These are phyloP conservation scores for Ichthyophthirius multifiliis DNA, from an alignment of 169 alveolate genomes.

Conservation along the genomic window DNA sequence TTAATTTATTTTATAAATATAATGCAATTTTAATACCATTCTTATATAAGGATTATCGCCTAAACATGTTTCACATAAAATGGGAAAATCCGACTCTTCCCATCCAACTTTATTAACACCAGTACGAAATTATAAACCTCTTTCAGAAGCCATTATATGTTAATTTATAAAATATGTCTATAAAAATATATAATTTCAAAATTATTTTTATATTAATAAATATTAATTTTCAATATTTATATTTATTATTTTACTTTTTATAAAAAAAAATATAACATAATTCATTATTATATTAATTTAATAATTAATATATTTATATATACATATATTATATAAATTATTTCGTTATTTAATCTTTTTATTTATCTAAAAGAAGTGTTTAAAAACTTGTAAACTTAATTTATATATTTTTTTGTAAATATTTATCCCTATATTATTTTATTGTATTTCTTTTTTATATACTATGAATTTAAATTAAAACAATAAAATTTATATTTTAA, in stretches of 20 bases:
- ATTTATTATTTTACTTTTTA: not conserved
- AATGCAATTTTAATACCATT: conserved; percentile 70
- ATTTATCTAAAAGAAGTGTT: too few species aligned
- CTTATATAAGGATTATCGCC: conserved; percentile 97
- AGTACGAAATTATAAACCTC: conserved; percentile 7
- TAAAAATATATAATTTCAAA: not conserved
- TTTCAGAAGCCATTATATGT: conserved; percentile 4
- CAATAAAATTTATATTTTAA: too few species aligned
- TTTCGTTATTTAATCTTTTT: too few species aligned
- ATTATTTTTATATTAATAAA: not conserved
- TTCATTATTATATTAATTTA: too few species aligned
- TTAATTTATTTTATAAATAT: not conserved
- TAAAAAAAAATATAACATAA: too few species aligned
- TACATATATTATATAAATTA: too few species aligned
- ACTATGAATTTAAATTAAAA: too few species aligned
- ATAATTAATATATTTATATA: too few species aligned
- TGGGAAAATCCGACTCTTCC: conserved; percentile 97
- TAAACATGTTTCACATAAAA: conserved; percentile 96
- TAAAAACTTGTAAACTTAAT: too few species aligned
- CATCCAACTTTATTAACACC: conserved; percentile 58
- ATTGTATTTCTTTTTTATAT: too few species aligned
- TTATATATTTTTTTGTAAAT: too few species aligned
- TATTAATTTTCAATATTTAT: not conserved
- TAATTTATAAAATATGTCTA: not conserved
- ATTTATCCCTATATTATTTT: too few species aligned